Conservation (phyloP, 371 early-diverging fungal genomes). For the Actinomortierella wolfii region DNA sequence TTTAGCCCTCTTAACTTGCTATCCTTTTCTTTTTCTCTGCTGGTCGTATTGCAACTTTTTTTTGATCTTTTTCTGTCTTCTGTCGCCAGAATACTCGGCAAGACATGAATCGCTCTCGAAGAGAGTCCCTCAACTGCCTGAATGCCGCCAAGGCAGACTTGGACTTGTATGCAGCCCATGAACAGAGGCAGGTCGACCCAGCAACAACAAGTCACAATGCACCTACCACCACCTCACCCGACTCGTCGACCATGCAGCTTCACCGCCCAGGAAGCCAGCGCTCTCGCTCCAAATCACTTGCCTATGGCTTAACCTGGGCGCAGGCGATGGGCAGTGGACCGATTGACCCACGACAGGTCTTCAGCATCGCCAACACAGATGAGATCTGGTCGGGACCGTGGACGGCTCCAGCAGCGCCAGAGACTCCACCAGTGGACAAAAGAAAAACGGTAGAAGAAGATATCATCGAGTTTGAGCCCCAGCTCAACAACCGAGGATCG, state of each 20-base stretch:
- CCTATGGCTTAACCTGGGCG: constrained; percentile 37
- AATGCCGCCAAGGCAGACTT: constrained; percentile 43
- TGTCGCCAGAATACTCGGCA: too few relatives aligned
- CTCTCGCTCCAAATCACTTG: constrained; percentile 37
- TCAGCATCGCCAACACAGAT: constrained; percentile 25
- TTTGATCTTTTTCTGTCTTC: too few relatives aligned
- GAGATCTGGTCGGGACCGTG: constrained; percentile 29
- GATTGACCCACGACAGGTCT: constrained; percentile 19
- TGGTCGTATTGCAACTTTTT: too few relatives aligned
- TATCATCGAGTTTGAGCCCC: constrained; percentile 8
- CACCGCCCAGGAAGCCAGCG: not conserved
- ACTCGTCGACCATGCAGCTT: too few relatives aligned
- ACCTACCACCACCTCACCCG: too few relatives aligned
- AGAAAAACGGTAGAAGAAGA: constrained; percentile 13
- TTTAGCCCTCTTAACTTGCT: too few relatives aligned
- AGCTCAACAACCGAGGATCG: constrained; percentile 22
- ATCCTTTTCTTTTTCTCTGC: too few relatives aligned
- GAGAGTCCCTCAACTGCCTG: constrained; percentile 45
- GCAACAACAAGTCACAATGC: too few relatives aligned
- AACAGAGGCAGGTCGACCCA: constrained; percentile 22
- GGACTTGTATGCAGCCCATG: constrained; percentile 34
- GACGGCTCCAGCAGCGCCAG: constrained; percentile 2
- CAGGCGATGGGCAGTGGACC: constrained; percentile 43
- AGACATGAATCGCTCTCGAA: constrained; percentile 44
- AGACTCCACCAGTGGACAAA: constrained; percentile 3